Base-by-base conservation (phyloP, 176 grass and related monocot genomes). In the Dendrocalamus sinicus region DNA sequence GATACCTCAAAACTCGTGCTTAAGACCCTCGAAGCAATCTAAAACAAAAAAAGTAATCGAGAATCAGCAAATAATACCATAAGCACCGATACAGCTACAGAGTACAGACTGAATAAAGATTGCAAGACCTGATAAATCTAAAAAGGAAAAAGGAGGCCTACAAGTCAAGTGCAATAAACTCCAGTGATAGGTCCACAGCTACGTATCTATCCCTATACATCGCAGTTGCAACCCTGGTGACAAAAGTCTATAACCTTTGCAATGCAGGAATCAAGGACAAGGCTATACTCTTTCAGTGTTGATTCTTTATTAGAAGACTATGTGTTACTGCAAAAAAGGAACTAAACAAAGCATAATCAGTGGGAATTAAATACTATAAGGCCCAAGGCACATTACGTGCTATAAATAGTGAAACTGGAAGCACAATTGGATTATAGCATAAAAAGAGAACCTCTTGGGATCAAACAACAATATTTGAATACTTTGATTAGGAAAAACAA, bases 11-110 rank as follows among this genome's bases (percentile, higher is more conserved):
- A 6, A 97, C 92, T 70, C 95, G 83, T 97, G 95, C 79, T 97
- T 97, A 0, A 98, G 69, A 32, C 95, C 93, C 26, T 95, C 95
- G 95, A 98, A 9, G 95, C 95, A 90, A 97, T 97, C 95, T 97
- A 67, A 69, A 77, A 81, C 17, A 14, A 82, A 32, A 46, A 16
- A 30, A 41, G 6, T 0, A 89, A n/a, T 12, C n/a, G 17, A 3
- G 9, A 47, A 61, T 76, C 5, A 90, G 67, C 4, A 59, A 50
- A 30, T 8, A 9, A 19, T 20, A 28, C 9, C 11, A 55, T 17
- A 30, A 77, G 24, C 26, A 43, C 6, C 0, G 1, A 4, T 32
- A 72, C 2, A 16, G 2, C 22, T 22, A 54, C 13, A 9, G 0
- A 12, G 28, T 32, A 64, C 23, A 63, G 12, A 12, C 16, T 28